These are phyloP conservation scores for Suillus subluteus DNA, from an alignment of 768 basidiomycete species.

Conservation along the genomic window DNA sequence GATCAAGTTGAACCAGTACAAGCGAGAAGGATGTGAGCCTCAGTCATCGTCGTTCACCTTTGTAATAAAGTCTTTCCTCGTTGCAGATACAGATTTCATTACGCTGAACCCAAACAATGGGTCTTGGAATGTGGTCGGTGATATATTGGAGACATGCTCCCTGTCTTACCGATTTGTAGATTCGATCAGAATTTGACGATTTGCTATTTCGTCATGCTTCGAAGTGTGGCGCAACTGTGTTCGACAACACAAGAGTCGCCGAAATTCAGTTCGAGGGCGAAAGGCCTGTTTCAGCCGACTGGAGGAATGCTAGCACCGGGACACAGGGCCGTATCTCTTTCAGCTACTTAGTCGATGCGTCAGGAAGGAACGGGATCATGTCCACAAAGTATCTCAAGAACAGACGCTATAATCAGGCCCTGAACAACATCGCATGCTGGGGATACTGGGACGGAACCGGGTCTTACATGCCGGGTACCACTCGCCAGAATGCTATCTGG, in stretches of 20 bases:
- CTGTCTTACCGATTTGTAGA: constrained; percentile 30
- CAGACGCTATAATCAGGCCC: constrained; percentile 35
- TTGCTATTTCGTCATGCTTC: constrained; percentile 60
- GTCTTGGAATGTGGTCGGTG: constrained; percentile 65
- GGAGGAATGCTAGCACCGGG: constrained; percentile 24
- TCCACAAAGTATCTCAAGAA: constrained; percentile 40
- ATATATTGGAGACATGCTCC: background rate
- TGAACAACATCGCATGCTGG: constrained; percentile 40
- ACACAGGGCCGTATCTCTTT: constrained; percentile 32
- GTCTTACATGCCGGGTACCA: constrained; percentile 34
- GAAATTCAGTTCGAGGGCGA: constrained; percentile 30
- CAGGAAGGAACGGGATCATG: constrained; percentile 40
- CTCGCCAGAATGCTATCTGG: constrained; percentile 39
- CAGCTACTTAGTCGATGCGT: constrained; percentile 41
- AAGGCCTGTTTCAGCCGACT: constrained; percentile 32
- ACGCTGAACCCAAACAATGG: constrained; percentile 57
- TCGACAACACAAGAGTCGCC: constrained; percentile 57
- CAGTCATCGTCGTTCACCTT: background rate
- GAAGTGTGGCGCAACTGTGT: constrained; percentile 54
- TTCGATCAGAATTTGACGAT: constrained; percentile 65
- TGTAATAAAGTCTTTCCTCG: background rate
- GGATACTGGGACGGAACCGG: constrained; percentile 38
- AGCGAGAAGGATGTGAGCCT: constrained; percentile 63
- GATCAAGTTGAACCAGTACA: constrained; percentile 67
- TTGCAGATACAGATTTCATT: constrained; percentile 61